Evolutionary conservation across 2,329 filamentous ascomycete species (phyloP).

Genomic region (Aspergillus ochraceoroseus): DNA sequence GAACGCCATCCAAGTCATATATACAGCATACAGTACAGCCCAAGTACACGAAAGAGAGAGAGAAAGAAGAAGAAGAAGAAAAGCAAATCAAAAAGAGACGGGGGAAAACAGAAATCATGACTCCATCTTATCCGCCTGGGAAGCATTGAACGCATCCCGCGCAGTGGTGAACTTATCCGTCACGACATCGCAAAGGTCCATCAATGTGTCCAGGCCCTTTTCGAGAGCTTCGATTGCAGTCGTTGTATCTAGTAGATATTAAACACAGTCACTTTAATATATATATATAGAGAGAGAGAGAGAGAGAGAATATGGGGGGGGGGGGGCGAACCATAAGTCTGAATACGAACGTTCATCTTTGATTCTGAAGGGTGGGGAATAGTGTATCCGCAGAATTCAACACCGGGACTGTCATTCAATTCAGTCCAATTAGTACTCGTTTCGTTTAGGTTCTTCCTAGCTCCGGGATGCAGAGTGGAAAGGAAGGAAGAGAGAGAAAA

Average conservation of each 20-base stretch:
- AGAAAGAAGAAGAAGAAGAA: slow-evolving; percentile 7
- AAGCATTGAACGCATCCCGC: slow-evolving; percentile 55
- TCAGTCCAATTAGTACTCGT: slow-evolving; percentile 11
- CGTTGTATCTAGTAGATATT: slow-evolving; percentile 53
- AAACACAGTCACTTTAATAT: not conserved
- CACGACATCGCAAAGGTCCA: slow-evolving; percentile 89
- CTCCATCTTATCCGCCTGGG: slow-evolving; percentile 34
- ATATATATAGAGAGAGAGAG: not conserved
- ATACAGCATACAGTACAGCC: slow-evolving; percentile 21
- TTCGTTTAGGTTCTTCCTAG: not conserved
- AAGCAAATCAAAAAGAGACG: slow-evolving; percentile 15
- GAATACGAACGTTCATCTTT: slow-evolving; percentile 96
- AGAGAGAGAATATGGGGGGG: not conserved
- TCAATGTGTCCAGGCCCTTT: slow-evolving; percentile 82
- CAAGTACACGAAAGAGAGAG: slow-evolving; percentile 7
- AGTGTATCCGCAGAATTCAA: slow-evolving; percentile 97
- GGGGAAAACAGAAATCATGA: slow-evolving; percentile 21
- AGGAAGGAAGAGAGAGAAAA: slow-evolving; percentile 1
- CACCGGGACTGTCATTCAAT: slow-evolving; percentile 63
- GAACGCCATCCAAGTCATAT: slow-evolving; percentile 20
- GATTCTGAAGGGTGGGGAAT: slow-evolving; percentile 94
- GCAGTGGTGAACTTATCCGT: slow-evolving; percentile 78
- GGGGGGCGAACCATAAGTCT: slow-evolving; percentile 74
- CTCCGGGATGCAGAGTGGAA: not conserved
- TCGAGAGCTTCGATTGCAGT: slow-evolving; percentile 79